Evolutionary conservation across 2,329 filamentous ascomycete genomes (phyloP), one percentile per base, ranked within the genome.

Genomic region (Verticillium nonalfalfae): DNA sequence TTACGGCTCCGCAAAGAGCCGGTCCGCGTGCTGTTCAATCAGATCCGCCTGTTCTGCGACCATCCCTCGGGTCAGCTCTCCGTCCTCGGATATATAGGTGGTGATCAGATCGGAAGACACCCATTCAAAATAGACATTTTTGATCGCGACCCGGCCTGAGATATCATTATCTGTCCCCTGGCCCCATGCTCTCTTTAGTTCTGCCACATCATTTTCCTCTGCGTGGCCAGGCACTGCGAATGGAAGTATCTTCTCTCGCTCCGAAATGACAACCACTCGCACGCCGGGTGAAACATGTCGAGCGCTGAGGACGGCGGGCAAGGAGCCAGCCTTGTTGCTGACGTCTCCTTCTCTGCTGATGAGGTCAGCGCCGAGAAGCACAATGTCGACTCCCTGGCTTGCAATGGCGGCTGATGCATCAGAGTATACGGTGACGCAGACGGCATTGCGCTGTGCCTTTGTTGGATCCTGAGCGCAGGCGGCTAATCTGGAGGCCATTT

Each of bases 251-350:
- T 90, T 90, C 57, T 88, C 87, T 6, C 79, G 75, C 60, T 87
- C 84, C 55, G 82, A 81, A 4, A 90, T 65, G 0, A 85, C 81
- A 2, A 88, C 70, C 0, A 87, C 75, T 61, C 78, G 81, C 11
- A 74, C 77, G 0, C 63, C 62, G 0, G 79, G 77, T 4, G 79
- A 76, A 3, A 82, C 71, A 58, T 81, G 71, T 59, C 78, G 83
- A 7, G 83, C 81, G 58, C 81, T 78, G 1, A 89, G 74, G 0
- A 85, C 78, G 1, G 83, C 80, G 1, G 85, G 80, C 7, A 90
- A 71, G 1, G 85, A 87, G 0, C 88, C 87, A 0, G 80, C 85
- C 71, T 90, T 90, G 72, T 90, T 90, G 70, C 81, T 85, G 18
- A 90, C 82, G 35, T 83, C 81, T 1, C 86, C 87, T 1, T 74